A percentile compares a stretch with the other conserved stretches of the same genome.
These are phyloP conservation scores for Aspergillus floridensis DNA, from an alignment of 2,329 filamentous ascomycete species.

Conservation along the genomic window DNA sequence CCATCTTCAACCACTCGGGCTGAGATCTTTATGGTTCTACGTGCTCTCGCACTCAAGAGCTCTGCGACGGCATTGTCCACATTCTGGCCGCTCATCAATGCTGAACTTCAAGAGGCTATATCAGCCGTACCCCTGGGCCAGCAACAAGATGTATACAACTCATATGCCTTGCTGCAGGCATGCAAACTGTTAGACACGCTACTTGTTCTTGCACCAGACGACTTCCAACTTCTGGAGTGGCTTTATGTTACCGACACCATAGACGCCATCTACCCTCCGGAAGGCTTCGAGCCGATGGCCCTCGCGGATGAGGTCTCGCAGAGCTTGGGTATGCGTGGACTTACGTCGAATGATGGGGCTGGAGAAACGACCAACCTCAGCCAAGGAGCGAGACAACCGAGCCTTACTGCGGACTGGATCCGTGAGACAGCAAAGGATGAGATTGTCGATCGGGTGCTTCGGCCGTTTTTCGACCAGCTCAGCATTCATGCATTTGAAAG, in stretches of 20 bases:
- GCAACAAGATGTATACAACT: slow-evolving; percentile 73
- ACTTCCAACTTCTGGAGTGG: slow-evolving; percentile 98
- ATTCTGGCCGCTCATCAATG: slow-evolving; percentile 86
- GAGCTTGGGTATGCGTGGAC: slow-evolving; percentile 58
- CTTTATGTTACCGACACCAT: slow-evolving; percentile 96
- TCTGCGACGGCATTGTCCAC: slow-evolving; percentile 76
- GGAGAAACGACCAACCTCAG: slow-evolving; percentile 30
- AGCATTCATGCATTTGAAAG: slow-evolving; percentile 93
- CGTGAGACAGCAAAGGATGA: slow-evolving; percentile 56
- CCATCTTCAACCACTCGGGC: slow-evolving; percentile 86
- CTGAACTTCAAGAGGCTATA: slow-evolving; percentile 77
- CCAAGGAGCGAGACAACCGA: slow-evolving; percentile 37
- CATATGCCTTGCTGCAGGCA: slow-evolving; percentile 76
- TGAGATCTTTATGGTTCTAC: slow-evolving; percentile 84
- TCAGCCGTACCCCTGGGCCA: slow-evolving; percentile 69
- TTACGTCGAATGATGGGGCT: slow-evolving; percentile 24
- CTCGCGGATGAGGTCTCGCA: slow-evolving; percentile 84
- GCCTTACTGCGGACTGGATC: slow-evolving; percentile 47
- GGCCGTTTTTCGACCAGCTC: slow-evolving; percentile 85
- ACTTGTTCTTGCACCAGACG: slow-evolving; percentile 82
- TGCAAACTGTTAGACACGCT: slow-evolving; percentile 90
- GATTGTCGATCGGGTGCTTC: slow-evolving; percentile 72
- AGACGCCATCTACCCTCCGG: slow-evolving; percentile 84
- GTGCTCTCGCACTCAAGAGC: slow-evolving; percentile 75
- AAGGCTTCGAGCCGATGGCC: slow-evolving; percentile 66